Base-by-base conservation (phyloP, 2,329 filamentous ascomycete genomes). In the Shiraia bambusicola region DNA sequence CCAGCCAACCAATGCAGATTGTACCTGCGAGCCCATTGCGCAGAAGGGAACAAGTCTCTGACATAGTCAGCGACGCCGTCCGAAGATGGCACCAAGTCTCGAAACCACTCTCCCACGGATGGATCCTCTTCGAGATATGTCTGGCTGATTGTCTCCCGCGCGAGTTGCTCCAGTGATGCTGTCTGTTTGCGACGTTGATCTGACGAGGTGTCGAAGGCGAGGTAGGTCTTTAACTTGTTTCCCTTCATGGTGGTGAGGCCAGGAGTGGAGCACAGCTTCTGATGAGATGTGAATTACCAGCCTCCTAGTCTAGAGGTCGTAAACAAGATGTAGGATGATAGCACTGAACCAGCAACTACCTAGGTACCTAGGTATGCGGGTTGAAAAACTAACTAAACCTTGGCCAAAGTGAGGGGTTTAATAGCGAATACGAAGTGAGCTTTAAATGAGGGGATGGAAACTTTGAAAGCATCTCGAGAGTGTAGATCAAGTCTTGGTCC, bases 1-100 rank as follows among this genome's bases (percentile, higher is more conserved):
- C 61, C 62, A 2, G 54, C 35, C 42, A 66, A 40, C 62, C 62
- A 66, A 26, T 60, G 56, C 6, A 61, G 9, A 28, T 66, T 66
- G 42, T 66, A 66, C 17, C 60, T 40, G 24, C 43, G 41, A 12
- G 55, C 36, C 61, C 61, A 66, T 10, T 49, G 50, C 11, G 52
- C 52, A 31, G 56, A 58, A 6, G 62, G 61, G 28, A 65, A 66
- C 12, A 66, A 34, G 10, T 49, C 51, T 14, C 37, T 40, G 22
- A 59, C 39, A 47, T 66, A 66, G n/a, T 56, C 47, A 32, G 39
- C 40, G 11, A 47, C 49, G 33, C 45, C 59, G 14, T 47, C 39
- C 31, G 42, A 47, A n/a, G 60, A 58, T 11, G 62, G 62, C 29
- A 50, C 39, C 17, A 59, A 44, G 13, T 45, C 49, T 34, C 45